Base-by-base conservation (phyloP, 1,284 basidiomycete genomes). In the Grifola frondosa region DNA sequence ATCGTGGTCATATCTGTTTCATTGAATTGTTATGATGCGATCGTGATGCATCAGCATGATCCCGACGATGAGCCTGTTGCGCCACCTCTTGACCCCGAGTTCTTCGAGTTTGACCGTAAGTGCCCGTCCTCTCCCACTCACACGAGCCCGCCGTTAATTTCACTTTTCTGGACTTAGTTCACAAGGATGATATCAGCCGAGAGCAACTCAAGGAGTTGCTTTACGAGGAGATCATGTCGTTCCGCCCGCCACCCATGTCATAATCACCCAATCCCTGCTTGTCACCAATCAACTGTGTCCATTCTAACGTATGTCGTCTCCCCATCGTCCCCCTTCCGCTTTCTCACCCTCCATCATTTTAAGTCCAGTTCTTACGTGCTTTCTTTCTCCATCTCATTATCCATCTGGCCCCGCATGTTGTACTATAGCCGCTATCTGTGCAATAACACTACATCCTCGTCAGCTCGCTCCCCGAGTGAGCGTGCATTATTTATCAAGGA, bases 61-160 rank as follows among this genome's bases (percentile, higher is more conserved):
- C 91, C 92, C 0, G 90, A 94, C 30, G 93, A 97, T 59, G 94
- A 97, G 67, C 94, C 94, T 0, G 80, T 85, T 13, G 92, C 93
- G 1, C 87, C 91, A 11, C 92, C 94, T 21, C 80, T 97, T 35
- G 87, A 91, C 49, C 84, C 90, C 3, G 81, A 86, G 53, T 97
- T 97, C 74, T 97, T 97, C 66, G 91, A 94, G 59, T 97, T 97
- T 63, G 94, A 97, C 56, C 65, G 77, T 77, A 44, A 44, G 69
- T 64, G 7, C 30, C 36, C 13, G 3, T 37, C 24, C 12, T n/a
- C 13, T 13, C n/a, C n/a, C n/a, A n/a, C n/a, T n/a, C n/a, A n/a
- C n/a, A n/a, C n/a, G n/a, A n/a, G n/a, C n/a, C n/a, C n/a, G n/a
- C n/a, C n/a, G n/a, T 25, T 24, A 32, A 40, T 40, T 6, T 42